Percentiles rank a stretch among this genome's conserved stretches.
Evolutionary conservation across 75 land plant genomes (phyloP).

Genomic region (Pinus tabuliformis): DNA sequence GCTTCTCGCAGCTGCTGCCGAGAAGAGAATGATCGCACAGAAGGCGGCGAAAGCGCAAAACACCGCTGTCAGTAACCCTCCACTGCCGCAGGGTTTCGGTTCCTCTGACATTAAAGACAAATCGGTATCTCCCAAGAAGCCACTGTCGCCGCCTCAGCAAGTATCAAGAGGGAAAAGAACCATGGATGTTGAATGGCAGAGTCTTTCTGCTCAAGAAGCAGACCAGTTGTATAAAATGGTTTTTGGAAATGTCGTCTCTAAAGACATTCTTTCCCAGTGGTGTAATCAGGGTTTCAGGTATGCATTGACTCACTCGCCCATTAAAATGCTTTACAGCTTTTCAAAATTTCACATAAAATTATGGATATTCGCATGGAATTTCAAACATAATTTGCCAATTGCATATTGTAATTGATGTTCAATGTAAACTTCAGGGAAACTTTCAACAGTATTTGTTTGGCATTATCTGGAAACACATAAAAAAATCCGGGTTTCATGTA

Average conservation of each 20-base stretch:
- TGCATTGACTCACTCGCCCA: no score
- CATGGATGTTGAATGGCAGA: slow-evolving; percentile 26
- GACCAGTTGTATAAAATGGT: slow-evolving; percentile 73
- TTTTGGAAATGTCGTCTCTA: slow-evolving; percentile 65
- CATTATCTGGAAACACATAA: no score
- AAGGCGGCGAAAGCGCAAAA: slow-evolving; percentile 7
- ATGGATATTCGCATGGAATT: no score
- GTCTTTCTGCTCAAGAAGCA: slow-evolving; percentile 44
- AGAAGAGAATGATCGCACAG: slow-evolving; percentile 58
- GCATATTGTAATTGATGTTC: no score
- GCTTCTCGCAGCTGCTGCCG: slow-evolving; percentile 93
- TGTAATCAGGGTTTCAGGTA: slow-evolving; percentile 97
- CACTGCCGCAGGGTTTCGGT: not conserved
- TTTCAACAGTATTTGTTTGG: no score
- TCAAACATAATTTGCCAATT: no score
- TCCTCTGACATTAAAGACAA: not conserved
- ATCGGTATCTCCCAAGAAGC: not conserved
- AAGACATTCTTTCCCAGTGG: slow-evolving; percentile 87
- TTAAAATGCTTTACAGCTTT: no score
- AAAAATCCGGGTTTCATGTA: no score
- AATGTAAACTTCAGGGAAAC: no score
- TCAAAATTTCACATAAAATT: no score
- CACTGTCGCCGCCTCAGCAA: not conserved
- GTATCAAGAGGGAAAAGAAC: slow-evolving; percentile 15
- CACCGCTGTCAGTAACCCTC: not conserved